A percentile compares a stretch with the other conserved stretches of the same genome.
Evolutionary conservation across 371 early-diverging fungal species (phyloP).

Genomic region (Rhizopus microsporus): DNA sequence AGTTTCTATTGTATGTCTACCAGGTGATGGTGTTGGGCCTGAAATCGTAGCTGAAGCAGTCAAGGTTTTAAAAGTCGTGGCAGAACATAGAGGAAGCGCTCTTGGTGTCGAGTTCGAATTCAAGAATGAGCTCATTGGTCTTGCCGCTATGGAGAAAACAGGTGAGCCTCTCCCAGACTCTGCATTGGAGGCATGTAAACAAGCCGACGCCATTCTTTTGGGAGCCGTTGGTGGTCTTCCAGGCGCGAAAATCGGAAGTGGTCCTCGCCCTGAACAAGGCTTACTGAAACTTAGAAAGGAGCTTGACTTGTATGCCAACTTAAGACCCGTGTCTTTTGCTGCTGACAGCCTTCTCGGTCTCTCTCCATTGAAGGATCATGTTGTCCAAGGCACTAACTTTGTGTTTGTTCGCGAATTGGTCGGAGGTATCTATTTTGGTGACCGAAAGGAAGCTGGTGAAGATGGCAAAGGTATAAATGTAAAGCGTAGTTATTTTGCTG

Average conservation of each 20-base stretch:
- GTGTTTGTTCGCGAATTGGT: slow-evolving; percentile 93
- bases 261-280: slow-evolving; percentile 94
- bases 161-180: slow-evolving; percentile 84
- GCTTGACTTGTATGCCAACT: slow-evolving; percentile 92
- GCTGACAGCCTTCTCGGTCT: slow-evolving; percentile 77
- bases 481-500: background rate
- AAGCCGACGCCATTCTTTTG: slow-evolving; percentile 87
- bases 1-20: slow-evolving; percentile 72
- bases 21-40: slow-evolving; percentile 96
- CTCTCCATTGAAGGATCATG: slow-evolving; percentile 89
- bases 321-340: slow-evolving; percentile 93
- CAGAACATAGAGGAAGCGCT: slow-evolving; percentile 57
- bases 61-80: slow-evolving; percentile 81
- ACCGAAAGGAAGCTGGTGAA: slow-evolving; percentile 82
- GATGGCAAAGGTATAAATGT: slow-evolving; percentile 63
- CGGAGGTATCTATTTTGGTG: slow-evolving; percentile 97
- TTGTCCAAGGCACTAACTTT: slow-evolving; percentile 88
- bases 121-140: slow-evolving; percentile 84
- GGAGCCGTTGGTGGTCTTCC: slow-evolving; percentile 94
- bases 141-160: slow-evolving; percentile 89
- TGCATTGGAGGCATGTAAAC: slow-evolving; percentile 77
- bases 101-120: slow-evolving; percentile 69
- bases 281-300: slow-evolving; percentile 88
- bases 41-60: slow-evolving; percentile 91
- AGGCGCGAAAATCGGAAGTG: slow-evolving; percentile 86